Evolutionary conservation across 148 eudicot species (phyloP).

Genomic region (Limonium bicolor): DNA sequence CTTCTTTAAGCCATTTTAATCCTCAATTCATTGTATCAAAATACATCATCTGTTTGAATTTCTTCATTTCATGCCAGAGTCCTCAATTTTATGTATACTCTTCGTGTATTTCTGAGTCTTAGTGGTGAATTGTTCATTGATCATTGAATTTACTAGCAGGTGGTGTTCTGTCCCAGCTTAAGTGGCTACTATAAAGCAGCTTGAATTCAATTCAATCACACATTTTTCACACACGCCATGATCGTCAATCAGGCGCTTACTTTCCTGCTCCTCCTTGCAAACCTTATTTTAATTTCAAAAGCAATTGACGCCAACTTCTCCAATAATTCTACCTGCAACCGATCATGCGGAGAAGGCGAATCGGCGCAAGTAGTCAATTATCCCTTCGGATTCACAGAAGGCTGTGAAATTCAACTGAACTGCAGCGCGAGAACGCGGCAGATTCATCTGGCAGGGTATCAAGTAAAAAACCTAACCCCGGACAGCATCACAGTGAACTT

Average conservation of each 20-base stretch:
- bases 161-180: too few relatives aligned
- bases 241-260: not conserved
- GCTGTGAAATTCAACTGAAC: conserved; percentile 30
- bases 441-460: conserved; percentile 13
- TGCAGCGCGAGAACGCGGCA: conserved; percentile 16
- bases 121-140: too few relatives aligned
- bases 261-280: not conserved
- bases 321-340: conserved; percentile 13
- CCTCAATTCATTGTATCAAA: too few relatives aligned
- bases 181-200: too few relatives aligned
- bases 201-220: too few relatives aligned
- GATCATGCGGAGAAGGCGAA: conserved; percentile 20
- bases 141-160: too few relatives aligned
- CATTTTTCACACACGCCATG: too few relatives aligned
- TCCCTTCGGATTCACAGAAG: conserved; percentile 62
- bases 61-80: too few relatives aligned
- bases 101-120: too few relatives aligned
- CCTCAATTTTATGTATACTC: too few relatives aligned
- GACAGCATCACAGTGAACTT: conserved; percentile 20
- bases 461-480: conserved; percentile 25
- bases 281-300: not conserved
- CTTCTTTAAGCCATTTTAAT: too few relatives aligned
- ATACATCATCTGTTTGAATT: too few relatives aligned
- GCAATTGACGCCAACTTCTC: not conserved
- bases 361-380: conserved; percentile 11